Conservation (phyloP, 2,329 filamentous ascomycete genomes). For the Colletotrichum trifolii region DNA sequence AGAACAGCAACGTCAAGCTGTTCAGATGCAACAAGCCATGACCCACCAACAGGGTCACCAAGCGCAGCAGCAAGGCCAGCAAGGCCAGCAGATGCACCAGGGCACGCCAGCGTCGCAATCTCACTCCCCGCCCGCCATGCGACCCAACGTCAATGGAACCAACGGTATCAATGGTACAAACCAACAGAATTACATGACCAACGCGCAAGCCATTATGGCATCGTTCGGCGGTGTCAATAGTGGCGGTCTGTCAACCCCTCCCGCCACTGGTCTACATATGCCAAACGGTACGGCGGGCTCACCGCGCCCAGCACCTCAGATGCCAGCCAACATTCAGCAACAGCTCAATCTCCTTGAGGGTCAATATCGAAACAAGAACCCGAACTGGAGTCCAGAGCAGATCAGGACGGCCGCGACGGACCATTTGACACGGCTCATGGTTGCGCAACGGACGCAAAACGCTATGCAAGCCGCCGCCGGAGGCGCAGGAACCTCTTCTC, state of each 20-base stretch:
- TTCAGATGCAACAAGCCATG: conserved; percentile 54
- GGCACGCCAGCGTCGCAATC: conserved; percentile 45
- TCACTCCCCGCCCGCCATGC: conserved; percentile 55
- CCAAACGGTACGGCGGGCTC: conserved; percentile 57
- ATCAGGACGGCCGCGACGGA: conserved; percentile 63
- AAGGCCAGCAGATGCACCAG: conserved; percentile 48
- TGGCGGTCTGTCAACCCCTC: conserved; percentile 56
- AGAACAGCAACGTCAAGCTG: conserved; percentile 69
- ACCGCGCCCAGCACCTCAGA: conserved; percentile 54
- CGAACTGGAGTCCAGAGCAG: conserved; percentile 61
- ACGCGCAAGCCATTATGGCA: conserved; percentile 64
- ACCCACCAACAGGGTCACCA: conserved; percentile 57
- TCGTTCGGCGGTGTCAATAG: conserved; percentile 58
- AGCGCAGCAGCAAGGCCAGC: conserved; percentile 52
- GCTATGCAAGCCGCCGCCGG: conserved; percentile 68
- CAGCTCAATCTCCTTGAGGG: conserved; percentile 64
- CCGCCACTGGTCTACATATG: conserved; percentile 58
- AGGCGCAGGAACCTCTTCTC: conserved; percentile 44
- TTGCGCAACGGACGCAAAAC: conserved; percentile 59
- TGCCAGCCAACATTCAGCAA: conserved; percentile 58
- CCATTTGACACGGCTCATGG: conserved; percentile 58
- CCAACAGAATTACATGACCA: conserved; percentile 65
- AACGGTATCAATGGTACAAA: conserved; percentile 56
- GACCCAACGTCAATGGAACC: conserved; percentile 43
- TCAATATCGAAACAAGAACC: conserved; percentile 63